Evolutionary conservation across 129 eudicot species (phyloP).

Genomic region (Artemisia argyi): DNA sequence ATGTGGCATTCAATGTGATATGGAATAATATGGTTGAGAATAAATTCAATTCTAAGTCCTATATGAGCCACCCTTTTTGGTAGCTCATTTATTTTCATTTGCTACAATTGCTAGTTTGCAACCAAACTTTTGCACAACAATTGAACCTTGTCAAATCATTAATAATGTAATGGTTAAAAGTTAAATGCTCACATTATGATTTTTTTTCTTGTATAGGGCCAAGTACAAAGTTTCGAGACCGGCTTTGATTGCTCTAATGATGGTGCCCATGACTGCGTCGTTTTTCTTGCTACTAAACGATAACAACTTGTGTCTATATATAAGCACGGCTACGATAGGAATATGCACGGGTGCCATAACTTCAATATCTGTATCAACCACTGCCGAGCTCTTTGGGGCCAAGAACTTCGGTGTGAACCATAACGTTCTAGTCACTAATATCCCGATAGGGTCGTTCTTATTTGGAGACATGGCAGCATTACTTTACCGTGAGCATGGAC

Average conservation of each 20-base stretch:
- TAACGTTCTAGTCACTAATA: conserved; percentile 68
- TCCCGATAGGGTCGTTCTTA: conserved; percentile 84
- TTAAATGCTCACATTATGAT: no score
- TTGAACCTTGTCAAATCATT: neutral
- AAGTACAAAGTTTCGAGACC: conserved; percentile 52
- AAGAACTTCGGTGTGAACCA: conserved; percentile 79
- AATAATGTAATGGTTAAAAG: neutral
- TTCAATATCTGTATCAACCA: conserved; percentile 67
- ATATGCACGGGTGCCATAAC: conserved; percentile 81
- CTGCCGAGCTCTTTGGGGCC: conserved; percentile 76
- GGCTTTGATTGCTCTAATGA: conserved; percentile 61
- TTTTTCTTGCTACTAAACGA: conserved; percentile 58
- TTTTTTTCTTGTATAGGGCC: conserved; percentile 30
- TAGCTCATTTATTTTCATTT: conserved; percentile 22
- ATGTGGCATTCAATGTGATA: conserved; percentile 27
- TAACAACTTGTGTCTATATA: conserved; percentile 41
- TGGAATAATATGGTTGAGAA: conserved; percentile 33
- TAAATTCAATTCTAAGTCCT: conserved; percentile 21
- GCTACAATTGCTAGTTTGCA: neutral
- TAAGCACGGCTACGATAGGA: conserved; percentile 70
- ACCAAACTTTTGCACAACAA: neutral
- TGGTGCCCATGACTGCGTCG: conserved; percentile 68
- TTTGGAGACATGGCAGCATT: conserved; percentile 82
- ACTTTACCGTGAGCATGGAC: conserved; percentile 45
- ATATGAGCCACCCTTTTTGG: conserved; percentile 18